A percentile compares a stretch with the other conserved stretches of the same genome.
Evolutionary conservation across 2,329 filamentous ascomycete species (phyloP).

Genomic region (Arthrobotrys megalospora): DNA sequence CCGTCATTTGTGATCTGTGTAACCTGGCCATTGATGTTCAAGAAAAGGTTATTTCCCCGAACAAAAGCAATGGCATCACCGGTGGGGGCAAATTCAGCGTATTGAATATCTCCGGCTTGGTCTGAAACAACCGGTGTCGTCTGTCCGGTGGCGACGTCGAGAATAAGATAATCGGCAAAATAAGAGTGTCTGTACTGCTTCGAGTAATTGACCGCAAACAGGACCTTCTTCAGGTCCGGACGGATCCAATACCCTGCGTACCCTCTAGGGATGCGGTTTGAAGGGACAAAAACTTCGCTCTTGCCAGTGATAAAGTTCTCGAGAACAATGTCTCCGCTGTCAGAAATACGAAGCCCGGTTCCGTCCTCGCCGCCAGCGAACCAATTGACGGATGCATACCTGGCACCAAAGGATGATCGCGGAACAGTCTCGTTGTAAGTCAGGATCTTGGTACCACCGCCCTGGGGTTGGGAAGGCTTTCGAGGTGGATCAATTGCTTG

Average conservation of each 20-base stretch:
- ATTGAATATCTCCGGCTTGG: conserved; percentile 77
- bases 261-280: conserved; percentile 71
- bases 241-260: conserved; percentile 76
- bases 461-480: conserved; percentile 72
- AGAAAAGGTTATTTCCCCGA: conserved; percentile 76
- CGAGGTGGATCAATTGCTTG: conserved; percentile 71
- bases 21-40: conserved; percentile 73
- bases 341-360: conserved; percentile 70
- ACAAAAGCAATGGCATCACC: conserved; percentile 78
- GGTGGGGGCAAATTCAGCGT: conserved; percentile 75
- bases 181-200: conserved; percentile 80
- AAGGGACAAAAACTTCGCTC: conserved; percentile 73
- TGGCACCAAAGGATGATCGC: conserved; percentile 69
- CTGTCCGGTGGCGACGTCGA: conserved; percentile 74
- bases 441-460: conserved; percentile 73
- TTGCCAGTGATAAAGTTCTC: conserved; percentile 75
- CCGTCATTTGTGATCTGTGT: conserved; percentile 75
- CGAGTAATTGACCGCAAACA: conserved; percentile 77
- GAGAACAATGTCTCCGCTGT: conserved; percentile 70
- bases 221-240: conserved; percentile 73
- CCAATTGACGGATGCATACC: conserved; percentile 73
- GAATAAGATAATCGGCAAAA: conserved; percentile 77
- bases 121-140: conserved; percentile 73
- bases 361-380: conserved; percentile 75
- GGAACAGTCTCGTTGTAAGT: conserved; percentile 75